Percentiles rank a stretch among this genome's conserved stretches.
Conservation (phyloP, 495 filamentous ascomycete species). For the Hyphodiscus hymeniophilus region DNA sequence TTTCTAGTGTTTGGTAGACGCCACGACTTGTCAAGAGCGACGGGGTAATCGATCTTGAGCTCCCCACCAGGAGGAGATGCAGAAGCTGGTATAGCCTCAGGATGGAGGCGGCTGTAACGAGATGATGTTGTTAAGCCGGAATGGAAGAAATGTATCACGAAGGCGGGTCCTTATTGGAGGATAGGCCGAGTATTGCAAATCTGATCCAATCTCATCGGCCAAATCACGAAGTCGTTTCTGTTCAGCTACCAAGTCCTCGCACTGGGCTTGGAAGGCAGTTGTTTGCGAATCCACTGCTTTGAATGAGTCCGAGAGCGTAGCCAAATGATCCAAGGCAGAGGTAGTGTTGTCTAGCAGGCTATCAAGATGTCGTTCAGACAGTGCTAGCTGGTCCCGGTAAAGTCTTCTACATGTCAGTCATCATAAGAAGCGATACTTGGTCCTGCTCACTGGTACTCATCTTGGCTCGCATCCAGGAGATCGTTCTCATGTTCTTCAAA, state of each 20-base stretch:
- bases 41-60: constrained; percentile 66
- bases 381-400: constrained; percentile 69
- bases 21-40: constrained; percentile 64
- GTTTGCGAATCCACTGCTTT: constrained; percentile 81
- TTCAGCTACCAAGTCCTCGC: constrained; percentile 73
- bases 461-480: constrained; percentile 72
- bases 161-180: too few relatives aligned
- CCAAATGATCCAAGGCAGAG: constrained; percentile 62
- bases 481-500: constrained; percentile 55
- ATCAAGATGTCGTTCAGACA: constrained; percentile 72
- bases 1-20: constrained; percentile 62
- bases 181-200: constrained; percentile 85
- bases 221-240: constrained; percentile 68
- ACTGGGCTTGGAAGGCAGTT: constrained; percentile 81
- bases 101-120: too few relatives aligned
- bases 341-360: constrained; percentile 69
- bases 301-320: constrained; percentile 73
- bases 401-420: constrained; percentile 35
- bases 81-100: too few relatives aligned
- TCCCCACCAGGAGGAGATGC: constrained; percentile 66
- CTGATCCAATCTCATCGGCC: constrained; percentile 72
- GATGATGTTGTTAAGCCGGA: too few relatives aligned
- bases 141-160: too few relatives aligned
- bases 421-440: background rate
- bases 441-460: constrained; percentile 66